phyloP scores from a whole-genome alignment of 2,329 filamentous ascomycete genomes.

The Volutella citrinella region DNA sequence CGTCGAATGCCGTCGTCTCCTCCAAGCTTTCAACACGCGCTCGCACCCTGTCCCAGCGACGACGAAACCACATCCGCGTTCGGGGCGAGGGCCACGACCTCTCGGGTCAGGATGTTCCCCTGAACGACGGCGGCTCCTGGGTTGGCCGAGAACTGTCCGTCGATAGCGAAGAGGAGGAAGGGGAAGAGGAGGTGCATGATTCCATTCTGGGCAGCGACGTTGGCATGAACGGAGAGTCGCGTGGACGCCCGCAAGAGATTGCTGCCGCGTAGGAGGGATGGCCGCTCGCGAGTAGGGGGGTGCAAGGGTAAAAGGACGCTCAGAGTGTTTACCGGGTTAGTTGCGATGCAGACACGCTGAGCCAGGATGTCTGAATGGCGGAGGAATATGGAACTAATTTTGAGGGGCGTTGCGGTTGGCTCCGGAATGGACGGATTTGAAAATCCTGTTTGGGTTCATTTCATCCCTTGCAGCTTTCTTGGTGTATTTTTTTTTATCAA shows the following conservation, averaged over 20 bases:
- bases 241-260: conserved; percentile 53
- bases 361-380: too few relatives aligned
- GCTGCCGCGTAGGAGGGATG: conserved; percentile 39
- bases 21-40: conserved; percentile 85
- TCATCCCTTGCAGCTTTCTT: conserved; percentile 22
- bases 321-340: too few relatives aligned
- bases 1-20: conserved; percentile 81
- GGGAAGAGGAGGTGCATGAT: conserved; percentile 37
- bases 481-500: conserved; percentile 27
- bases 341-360: too few relatives aligned
- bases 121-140: conserved; percentile 82
- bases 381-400: too few relatives aligned
- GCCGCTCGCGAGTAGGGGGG: conserved; percentile 1
- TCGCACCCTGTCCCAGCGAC: conserved; percentile 82
- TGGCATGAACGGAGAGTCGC: conserved; percentile 53
- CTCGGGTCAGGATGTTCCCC: conserved; percentile 74
- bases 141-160: conserved; percentile 67
- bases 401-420: conserved; percentile 26
- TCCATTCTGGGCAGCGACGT: conserved; percentile 52
- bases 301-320: too few relatives aligned
- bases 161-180: conserved; percentile 63
- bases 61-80: conserved; percentile 67
- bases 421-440: conserved; percentile 16
- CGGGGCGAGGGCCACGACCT: conserved; percentile 77
- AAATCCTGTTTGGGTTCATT: conserved; percentile 22